Base-by-base conservation (phyloP, 306 rosid genomes). In the Echinosophora koreensis region DNA sequence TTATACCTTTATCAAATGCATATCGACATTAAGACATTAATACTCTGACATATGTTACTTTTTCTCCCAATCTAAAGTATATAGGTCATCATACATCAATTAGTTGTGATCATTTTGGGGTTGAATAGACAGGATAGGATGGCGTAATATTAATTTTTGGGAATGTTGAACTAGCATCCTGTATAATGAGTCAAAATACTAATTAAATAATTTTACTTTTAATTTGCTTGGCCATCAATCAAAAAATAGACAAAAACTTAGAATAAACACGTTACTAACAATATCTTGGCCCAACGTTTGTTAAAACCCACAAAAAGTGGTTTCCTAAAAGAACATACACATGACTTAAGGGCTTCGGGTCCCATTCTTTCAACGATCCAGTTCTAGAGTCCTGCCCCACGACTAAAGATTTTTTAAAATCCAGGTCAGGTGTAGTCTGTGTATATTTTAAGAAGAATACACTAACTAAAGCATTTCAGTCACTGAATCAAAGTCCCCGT, bases 261-360 rank as follows among this genome's bases (percentile, higher is more conserved):
- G 32, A 54, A 64, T 34, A 15, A 51, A 14, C 44, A 52, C 14
- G 51, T 41, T 5, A 65, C 64, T n/a, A 56, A 35, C 73, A 44
- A n/a, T 30, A 12, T 27, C 49, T 4, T 51, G 81, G 68, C 67
- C 81, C 81, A 42, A 38, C 22, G 66, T 28, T n/a, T 66, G 66
- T 77, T 66, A 30, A 64, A 75, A 60, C 44, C 77, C 70, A 65
- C 59, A 51, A 12, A 75, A 22, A 22, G 22, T n/a, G 51, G 18
- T 68, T 81, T 51, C 66, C 73, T 50, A 81, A 81, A 60, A 64
- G 77, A 75, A 37, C 70, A 80, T 52, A 17, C 62, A 72, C 50
- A 50, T 22, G 39, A 66, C 50, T 73, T 66, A 30, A 66, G 71
- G 65, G 64, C 58, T 41, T 60, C 27, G 51, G 52, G 69, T 74